Evolutionary conservation across 371 early-diverging fungal species (phyloP).

Genomic region (Conidiobolus incongruus): DNA sequence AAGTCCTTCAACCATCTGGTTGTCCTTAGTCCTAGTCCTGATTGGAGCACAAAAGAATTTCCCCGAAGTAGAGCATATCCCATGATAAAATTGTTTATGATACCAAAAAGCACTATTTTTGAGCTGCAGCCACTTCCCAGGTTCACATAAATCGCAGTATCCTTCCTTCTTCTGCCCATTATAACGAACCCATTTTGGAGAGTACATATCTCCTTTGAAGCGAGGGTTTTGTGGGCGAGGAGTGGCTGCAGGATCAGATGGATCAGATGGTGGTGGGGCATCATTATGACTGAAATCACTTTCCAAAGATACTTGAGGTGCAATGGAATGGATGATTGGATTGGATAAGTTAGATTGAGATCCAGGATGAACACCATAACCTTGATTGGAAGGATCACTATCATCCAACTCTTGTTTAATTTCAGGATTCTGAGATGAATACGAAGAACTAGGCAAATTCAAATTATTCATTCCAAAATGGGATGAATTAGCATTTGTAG

Average conservation of each 20-base stretch:
- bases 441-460: too few relatives aligned
- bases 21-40: constrained; percentile 36
- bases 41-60: constrained; percentile 49
- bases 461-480: too few relatives aligned
- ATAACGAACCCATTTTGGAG: constrained; percentile 68
- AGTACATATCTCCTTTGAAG: constrained; percentile 61
- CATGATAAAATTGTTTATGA: constrained; percentile 82
- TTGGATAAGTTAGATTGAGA: too few relatives aligned
- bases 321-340: too few relatives aligned
- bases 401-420: too few relatives aligned
- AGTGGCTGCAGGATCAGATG: not conserved
- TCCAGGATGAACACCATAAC: too few relatives aligned
- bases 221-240: constrained; percentile 42
- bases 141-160: constrained; percentile 63
- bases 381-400: too few relatives aligned
- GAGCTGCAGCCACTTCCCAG: constrained; percentile 76
- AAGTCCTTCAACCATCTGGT: constrained; percentile 55
- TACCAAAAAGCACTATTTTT: constrained; percentile 89
- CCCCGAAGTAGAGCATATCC: constrained; percentile 79
- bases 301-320: too few relatives aligned
- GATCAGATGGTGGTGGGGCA: not conserved
- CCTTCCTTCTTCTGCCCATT: constrained; percentile 68
- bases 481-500: too few relatives aligned
- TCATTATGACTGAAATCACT: not conserved
- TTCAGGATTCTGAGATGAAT: too few relatives aligned